phyloP scores from a whole-genome alignment of 305 asterid species.

The Lippia alba region DNA sequence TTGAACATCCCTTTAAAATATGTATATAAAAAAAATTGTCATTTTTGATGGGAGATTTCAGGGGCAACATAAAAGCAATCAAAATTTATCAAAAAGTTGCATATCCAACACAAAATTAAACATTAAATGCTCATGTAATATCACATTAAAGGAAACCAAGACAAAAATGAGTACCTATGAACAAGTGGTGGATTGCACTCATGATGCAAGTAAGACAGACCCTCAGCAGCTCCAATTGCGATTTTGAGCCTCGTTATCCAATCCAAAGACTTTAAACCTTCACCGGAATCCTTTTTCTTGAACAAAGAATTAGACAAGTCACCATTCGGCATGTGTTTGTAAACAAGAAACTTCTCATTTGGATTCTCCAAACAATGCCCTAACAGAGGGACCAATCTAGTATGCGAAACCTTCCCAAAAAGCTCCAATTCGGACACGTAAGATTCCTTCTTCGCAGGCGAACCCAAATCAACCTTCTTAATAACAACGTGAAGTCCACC shows the following conservation, averaged over 20 bases:
- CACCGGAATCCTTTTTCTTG: slow-evolving; percentile 49
- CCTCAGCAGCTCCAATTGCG: slow-evolving; percentile 74
- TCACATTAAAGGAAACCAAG: slow-evolving; percentile 40
- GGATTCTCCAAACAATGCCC: slow-evolving; percentile 94
- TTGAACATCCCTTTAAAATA: slow-evolving; percentile 80
- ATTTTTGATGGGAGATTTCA: slow-evolving; percentile 27
- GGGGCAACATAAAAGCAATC: slow-evolving; percentile 6
- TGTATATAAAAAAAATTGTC: slow-evolving; percentile 13
- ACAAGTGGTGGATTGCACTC: slow-evolving; percentile 72
- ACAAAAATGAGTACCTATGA: slow-evolving; percentile 58
- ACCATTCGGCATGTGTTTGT: slow-evolving; percentile 59
- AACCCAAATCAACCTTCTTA: slow-evolving; percentile 62
- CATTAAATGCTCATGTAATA: no score
- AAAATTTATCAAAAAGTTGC: slow-evolving; percentile 4
- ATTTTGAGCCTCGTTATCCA: slow-evolving; percentile 67
- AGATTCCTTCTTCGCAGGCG: slow-evolving; percentile 61
- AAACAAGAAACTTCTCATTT: slow-evolving; percentile 65
- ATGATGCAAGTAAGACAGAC: slow-evolving; percentile 61
- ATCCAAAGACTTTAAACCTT: slow-evolving; percentile 56
- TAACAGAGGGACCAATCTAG: slow-evolving; percentile 81
- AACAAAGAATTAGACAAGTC: slow-evolving; percentile 64
- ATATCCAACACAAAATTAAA: slow-evolving; percentile 1
- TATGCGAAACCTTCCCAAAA: slow-evolving; percentile 72
- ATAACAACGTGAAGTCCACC: slow-evolving; percentile 72
- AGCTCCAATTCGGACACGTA: slow-evolving; percentile 69